Percentiles rank a stretch among this genome's conserved stretches.
Conservation (phyloP, 148 eudicot genomes). For the Persicaria tinctoria region DNA sequence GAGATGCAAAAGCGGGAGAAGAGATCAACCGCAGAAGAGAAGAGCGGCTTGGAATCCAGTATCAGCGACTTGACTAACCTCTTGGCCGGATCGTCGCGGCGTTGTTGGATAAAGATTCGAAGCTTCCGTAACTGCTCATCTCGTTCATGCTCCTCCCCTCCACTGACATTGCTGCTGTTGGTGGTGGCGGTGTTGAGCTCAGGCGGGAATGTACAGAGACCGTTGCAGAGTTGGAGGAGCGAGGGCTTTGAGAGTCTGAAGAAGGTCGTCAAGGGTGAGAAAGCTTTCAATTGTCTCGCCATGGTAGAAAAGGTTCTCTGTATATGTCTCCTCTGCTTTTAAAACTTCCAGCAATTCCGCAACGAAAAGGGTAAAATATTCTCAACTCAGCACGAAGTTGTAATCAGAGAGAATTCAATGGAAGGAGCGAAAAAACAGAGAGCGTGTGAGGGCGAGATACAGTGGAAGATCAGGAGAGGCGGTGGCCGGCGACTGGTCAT, state of each 20-base stretch:
- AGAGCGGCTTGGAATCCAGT: constrained; percentile 20
- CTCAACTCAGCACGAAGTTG: no score
- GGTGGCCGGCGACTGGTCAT: no score
- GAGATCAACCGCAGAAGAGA: constrained; percentile 28
- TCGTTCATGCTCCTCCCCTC: background rate
- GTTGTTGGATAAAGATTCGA: constrained; percentile 34
- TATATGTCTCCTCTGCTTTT: background rate
- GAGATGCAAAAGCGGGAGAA: constrained; percentile 27
- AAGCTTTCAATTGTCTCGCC: constrained; percentile 7
- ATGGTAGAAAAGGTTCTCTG: background rate
- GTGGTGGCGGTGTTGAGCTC: background rate
- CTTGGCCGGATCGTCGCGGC: constrained; percentile 45
- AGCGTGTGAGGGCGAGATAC: no score
- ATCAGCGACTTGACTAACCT: constrained; percentile 33
- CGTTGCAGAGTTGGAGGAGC: background rate
- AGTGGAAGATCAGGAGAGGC: no score
- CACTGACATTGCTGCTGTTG: background rate
- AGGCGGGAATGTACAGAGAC: background rate
- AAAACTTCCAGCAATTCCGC: background rate
- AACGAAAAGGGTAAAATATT: no score
- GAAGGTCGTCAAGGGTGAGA: background rate
- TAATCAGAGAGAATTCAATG: no score
- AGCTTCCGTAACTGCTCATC: constrained; percentile 43
- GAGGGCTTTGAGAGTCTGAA: background rate
- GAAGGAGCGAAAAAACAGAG: no score